phyloP scores from a whole-genome alignment of 2,329 filamentous ascomycete species.

The Aspergillus aculeatus region DNA sequence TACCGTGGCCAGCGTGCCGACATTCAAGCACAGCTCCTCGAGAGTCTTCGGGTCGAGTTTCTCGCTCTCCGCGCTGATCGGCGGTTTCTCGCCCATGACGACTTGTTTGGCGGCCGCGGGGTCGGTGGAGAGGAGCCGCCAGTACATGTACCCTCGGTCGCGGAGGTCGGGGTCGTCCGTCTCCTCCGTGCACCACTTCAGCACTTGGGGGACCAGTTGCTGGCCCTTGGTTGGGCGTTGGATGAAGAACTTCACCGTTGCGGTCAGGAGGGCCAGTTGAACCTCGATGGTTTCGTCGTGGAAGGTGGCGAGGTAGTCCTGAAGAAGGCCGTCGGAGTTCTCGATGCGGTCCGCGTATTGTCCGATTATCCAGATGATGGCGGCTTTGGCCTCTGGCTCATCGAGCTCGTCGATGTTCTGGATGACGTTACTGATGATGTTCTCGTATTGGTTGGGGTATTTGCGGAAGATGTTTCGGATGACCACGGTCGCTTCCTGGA shows the following conservation, averaged over 20 bases:
- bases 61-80: conserved; percentile 94
- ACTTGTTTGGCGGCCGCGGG: conserved; percentile 81
- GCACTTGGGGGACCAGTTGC: conserved; percentile 84
- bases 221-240: conserved; percentile 93
- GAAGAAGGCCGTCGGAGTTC: conserved; percentile 87
- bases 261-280: conserved; percentile 88
- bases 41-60: conserved; percentile 86
- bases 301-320: conserved; percentile 94
- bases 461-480: conserved; percentile 99
- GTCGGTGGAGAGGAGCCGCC: conserved; percentile 90
- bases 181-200: conserved; percentile 98
- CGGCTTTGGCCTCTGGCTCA: conserved; percentile 95
- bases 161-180: conserved; percentile 98
- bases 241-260: conserved; percentile 97
- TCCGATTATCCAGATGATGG: conserved; percentile 99
- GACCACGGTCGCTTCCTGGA: conserved; percentile 97
- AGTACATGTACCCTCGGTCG: conserved; percentile 98
- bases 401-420: conserved; percentile 95
- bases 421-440: conserved; percentile 92
- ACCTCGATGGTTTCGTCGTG: conserved; percentile 94
- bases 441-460: conserved; percentile 98
- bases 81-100: conserved; percentile 96
- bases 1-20: conserved; percentile 92
- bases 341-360: conserved; percentile 97
- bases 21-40: conserved; percentile 95